Conservation (phyloP, 1,284 basidiomycete genomes). For the Apiotrichum porosum region DNA sequence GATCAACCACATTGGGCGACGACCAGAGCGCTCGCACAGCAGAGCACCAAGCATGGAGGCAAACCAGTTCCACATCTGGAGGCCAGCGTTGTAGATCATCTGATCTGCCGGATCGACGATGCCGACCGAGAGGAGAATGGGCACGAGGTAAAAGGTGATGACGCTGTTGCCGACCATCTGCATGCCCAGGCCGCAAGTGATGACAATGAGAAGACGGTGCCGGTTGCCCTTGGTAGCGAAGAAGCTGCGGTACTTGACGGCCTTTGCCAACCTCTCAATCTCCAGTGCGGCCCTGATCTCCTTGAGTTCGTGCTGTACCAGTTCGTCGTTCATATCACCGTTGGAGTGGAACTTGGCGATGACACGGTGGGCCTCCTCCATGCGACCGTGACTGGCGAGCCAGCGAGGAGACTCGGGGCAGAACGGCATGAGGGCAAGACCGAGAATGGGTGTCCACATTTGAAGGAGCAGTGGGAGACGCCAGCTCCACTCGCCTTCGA, state of each 20-base stretch:
- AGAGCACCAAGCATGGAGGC: constrained; percentile 32
- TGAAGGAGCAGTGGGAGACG: constrained; percentile 63
- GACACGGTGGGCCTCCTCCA: constrained; percentile 54
- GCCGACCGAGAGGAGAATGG: constrained; percentile 64
- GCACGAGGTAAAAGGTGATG: constrained; percentile 63
- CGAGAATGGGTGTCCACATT: constrained; percentile 35
- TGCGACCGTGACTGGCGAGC: constrained; percentile 58
- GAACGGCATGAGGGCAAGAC: constrained; percentile 45
- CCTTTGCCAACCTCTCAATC: constrained; percentile 28
- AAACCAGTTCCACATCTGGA: constrained; percentile 45
- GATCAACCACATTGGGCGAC: constrained; percentile 47
- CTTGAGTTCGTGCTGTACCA: constrained; percentile 45
- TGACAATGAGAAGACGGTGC: constrained; percentile 51
- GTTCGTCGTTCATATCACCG: constrained; percentile 38
- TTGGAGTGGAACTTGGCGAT: constrained; percentile 61
- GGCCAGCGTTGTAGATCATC: constrained; percentile 64
- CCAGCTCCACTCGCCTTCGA: constrained; percentile 27
- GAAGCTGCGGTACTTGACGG: constrained; percentile 24
- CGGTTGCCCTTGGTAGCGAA: constrained; percentile 45
- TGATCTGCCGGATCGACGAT: constrained; percentile 60
- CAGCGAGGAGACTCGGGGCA: constrained; percentile 66
- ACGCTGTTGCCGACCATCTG: constrained; percentile 63
- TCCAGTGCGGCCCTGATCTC: constrained; percentile 48
- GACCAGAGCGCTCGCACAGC: constrained; percentile 27
- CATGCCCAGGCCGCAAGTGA: no score